A percentile compares a stretch with the other conserved stretches of the same genome.
These are phyloP conservation scores for Lepiota subincarnata DNA, from an alignment of 768 basidiomycete genomes.

Conservation along the genomic window DNA sequence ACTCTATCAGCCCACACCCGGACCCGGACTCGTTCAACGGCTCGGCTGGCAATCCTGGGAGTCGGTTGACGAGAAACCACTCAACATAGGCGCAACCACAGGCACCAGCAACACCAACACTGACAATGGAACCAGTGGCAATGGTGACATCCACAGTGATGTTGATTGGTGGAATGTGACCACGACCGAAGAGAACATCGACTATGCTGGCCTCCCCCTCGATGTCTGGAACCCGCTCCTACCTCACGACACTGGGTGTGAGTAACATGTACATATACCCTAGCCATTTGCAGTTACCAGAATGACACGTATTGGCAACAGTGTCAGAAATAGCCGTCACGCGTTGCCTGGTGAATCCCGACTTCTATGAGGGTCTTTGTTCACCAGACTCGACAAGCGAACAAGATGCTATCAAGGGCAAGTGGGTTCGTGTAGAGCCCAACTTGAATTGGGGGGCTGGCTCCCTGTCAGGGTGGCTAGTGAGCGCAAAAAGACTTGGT, in stretches of 20 bases:
- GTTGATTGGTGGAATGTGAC: conserved; percentile 75
- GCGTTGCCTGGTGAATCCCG: conserved; percentile 63
- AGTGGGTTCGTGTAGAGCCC: conserved; percentile 85
- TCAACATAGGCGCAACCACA: background rate
- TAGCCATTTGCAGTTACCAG: background rate
- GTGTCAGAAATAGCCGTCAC: conserved; percentile 80
- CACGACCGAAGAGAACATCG: conserved; percentile 34
- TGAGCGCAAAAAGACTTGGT: conserved; percentile 27
- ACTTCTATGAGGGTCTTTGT: conserved; percentile 56
- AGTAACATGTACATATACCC: conserved; percentile 27
- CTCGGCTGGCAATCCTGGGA: conserved; percentile 94
- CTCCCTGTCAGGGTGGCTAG: conserved; percentile 53
- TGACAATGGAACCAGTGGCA: conserved; percentile 3
- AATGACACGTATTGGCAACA: conserved; percentile 23
- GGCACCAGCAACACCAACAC: conserved; percentile 13
- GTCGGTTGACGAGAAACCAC: conserved; percentile 30
- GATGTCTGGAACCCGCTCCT: conserved; percentile 78
- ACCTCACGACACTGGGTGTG: conserved; percentile 73
- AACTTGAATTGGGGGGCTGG: conserved; percentile 70
- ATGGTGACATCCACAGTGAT: conserved; percentile 19
- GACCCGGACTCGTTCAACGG: conserved; percentile 65
- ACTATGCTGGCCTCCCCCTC: conserved; percentile 69
- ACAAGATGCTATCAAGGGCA: conserved; percentile 71
- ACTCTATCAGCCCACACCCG: conserved; percentile 73
- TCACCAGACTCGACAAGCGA: conserved; percentile 64